Evolutionary conservation across 495 filamentous ascomycete genomes (phyloP), one percentile per base, ranked within the genome.

Genomic region (Penicillium psychrofluorescens): DNA sequence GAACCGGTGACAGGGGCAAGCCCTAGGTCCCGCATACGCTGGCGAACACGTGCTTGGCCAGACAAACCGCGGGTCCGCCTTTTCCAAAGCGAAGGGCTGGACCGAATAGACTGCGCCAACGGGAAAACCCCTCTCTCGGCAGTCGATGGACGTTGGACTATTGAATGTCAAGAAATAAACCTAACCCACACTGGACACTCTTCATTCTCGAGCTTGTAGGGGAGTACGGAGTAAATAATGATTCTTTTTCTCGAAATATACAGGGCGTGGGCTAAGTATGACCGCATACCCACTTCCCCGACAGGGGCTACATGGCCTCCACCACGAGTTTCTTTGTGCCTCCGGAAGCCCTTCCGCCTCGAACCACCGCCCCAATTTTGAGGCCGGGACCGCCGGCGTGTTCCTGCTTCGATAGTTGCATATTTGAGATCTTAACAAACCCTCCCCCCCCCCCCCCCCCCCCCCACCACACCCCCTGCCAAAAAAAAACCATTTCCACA

Each of bases 1-100:
- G 2, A 22, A 22, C 22, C 22, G 8, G 22, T 14, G 28, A n/a
- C 32, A 27, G 45, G 30, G 36, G 31, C 22, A 36, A 35, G 14
- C 35, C 14, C 43, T 48, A 51, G 49, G 44, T 44, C 50, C 50
- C 54, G 56, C 57, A 60, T 44, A 44, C 27, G 22, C 11, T 15
- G 29, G 36, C n/a, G 46, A 57, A 42, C 57, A 60, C 57, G 57
- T 60, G 57, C 44, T 6, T 22, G 22, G 4, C 22, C 22, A 22
- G 22, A 22, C 22, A 22, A 34, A 2, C 32, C 32, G 32, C 32
- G 32, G 32, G 22, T 22, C 22, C 10, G 29, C 22, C 22, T 40
- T 38, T 45, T 45, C 41, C 15, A 22, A 6, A 4, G 3, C 22
- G 22, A 22, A 22, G 22, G 22, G 22, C 22, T 22, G 22, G 22